phyloP scores from a whole-genome alignment of 2,329 filamentous ascomycete species.

The Fusarium pininemorale region DNA sequence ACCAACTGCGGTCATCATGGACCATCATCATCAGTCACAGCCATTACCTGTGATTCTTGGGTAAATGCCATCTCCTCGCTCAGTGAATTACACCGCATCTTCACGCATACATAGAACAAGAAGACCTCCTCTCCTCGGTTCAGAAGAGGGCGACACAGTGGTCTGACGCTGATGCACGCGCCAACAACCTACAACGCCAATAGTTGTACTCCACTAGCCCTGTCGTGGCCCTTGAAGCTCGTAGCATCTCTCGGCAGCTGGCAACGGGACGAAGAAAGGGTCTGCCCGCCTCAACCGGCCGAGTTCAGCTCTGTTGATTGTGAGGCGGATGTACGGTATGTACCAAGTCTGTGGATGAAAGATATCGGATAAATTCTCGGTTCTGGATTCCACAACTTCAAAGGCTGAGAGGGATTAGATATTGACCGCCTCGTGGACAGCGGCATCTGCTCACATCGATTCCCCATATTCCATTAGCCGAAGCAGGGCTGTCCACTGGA shows the following conservation, averaged over 20 bases:
- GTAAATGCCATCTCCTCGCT: neutral
- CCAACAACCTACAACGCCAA: slow-evolving; percentile 28
- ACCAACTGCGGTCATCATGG: slow-evolving; percentile 5
- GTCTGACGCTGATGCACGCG: slow-evolving; percentile 41
- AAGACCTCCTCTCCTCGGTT: neutral
- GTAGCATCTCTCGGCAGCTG: slow-evolving; percentile 36
- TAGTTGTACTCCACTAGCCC: slow-evolving; percentile 32
- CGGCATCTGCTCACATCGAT: slow-evolving; percentile 15
- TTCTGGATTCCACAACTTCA: slow-evolving; percentile 3
- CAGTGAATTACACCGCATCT: neutral
- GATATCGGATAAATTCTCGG: slow-evolving; percentile 21
- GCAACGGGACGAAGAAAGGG: slow-evolving; percentile 28
- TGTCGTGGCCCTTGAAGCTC: slow-evolving; percentile 31
- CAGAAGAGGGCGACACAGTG: slow-evolving; percentile 32
- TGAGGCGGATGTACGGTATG: slow-evolving; percentile 30
- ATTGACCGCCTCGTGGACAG: slow-evolving; percentile 23
- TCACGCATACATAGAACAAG: neutral
- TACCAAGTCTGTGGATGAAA: slow-evolving; percentile 19
- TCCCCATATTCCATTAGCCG: slow-evolving; percentile 22
- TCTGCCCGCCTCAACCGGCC: slow-evolving; percentile 25
- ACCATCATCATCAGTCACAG: neutral
- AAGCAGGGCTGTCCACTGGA: slow-evolving; percentile 32
- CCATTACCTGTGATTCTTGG: slow-evolving; percentile 4
- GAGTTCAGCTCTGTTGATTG: slow-evolving; percentile 36
- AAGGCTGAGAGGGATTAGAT: slow-evolving; percentile 7